phyloP scores from a whole-genome alignment of 192 early-diverging fungal genomes.

The Dispira parvispora region DNA sequence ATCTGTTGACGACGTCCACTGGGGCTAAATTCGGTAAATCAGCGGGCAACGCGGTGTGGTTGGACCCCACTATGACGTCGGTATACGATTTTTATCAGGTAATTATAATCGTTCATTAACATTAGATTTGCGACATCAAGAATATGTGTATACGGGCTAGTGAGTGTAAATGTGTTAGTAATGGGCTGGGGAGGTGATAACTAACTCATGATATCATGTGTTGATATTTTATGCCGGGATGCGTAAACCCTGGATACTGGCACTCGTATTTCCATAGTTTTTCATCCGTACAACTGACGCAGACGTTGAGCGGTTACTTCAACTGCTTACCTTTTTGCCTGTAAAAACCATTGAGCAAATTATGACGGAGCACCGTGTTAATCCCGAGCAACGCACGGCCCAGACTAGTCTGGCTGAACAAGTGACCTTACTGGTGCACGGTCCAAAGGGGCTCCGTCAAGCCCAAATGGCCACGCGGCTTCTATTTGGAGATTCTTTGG shows the following conservation, averaged over 20 bases:
- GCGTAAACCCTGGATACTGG: too few species aligned
- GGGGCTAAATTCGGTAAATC: conserved; percentile 98
- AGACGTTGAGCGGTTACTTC: conserved; percentile 57
- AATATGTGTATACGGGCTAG: too few species aligned
- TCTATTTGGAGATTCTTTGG: conserved; percentile 48
- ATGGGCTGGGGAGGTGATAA: too few species aligned
- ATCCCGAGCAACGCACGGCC: conserved; percentile 51
- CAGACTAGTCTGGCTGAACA: conserved; percentile 65
- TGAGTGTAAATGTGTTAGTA: too few species aligned
- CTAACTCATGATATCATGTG: too few species aligned
- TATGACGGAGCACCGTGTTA: conserved; percentile 47
- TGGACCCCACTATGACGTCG: conserved; percentile 61
- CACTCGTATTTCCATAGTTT: conserved; percentile 43
- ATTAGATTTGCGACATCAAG: too few species aligned
- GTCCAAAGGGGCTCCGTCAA: conserved; percentile 43
- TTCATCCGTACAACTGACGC: conserved; percentile 72
- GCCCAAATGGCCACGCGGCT: conserved; percentile 57
- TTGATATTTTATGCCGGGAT: too few species aligned
- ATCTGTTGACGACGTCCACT: conserved; percentile 63
- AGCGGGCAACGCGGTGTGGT: conserved; percentile 91
- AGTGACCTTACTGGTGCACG: conserved; percentile 81
- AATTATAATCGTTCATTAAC: not conserved
- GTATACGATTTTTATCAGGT: conserved; percentile 89
- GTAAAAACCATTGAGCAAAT: conserved; percentile 36
- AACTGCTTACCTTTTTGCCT: conserved; percentile 67